phyloP scores from a whole-genome alignment of 1,139 yeast species.

The Pneumocystis jirovecii region DNA sequence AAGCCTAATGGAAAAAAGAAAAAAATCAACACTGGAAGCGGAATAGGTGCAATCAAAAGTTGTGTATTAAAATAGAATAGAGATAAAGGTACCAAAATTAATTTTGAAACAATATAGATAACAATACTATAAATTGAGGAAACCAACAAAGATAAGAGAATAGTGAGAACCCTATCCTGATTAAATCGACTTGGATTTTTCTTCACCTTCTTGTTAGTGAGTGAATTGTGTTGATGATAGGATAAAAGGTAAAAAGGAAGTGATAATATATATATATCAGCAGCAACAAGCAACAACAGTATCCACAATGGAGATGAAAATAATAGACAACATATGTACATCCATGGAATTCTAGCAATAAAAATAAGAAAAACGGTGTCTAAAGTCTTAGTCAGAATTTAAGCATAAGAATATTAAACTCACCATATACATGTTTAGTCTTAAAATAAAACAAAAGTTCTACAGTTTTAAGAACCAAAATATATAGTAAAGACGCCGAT shows the following conservation, averaged over 20 bases:
- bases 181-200: not conserved
- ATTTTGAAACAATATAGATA: slow-evolving; percentile 6
- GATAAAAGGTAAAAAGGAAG: not conserved
- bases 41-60: slow-evolving; percentile 3
- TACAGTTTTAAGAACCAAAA: not conserved
- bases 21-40: slow-evolving; percentile 5
- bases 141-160: slow-evolving; percentile 1
- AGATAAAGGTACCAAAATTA: slow-evolving; percentile 3
- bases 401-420: not conserved
- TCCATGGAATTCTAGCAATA: not conserved
- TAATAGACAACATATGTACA: not conserved
- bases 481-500: not conserved
- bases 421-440: not conserved
- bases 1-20: slow-evolving; percentile 5
- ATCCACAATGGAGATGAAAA: not conserved
- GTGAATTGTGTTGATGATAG: not conserved
- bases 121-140: slow-evolving; percentile 4
- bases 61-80: slow-evolving; percentile 4
- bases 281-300: not conserved
- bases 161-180: slow-evolving; percentile 1
- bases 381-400: not conserved
- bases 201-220: not conserved
- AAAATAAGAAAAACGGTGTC: not conserved
- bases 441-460: not conserved
- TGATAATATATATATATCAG: not conserved